Evolutionary conservation across 768 basidiomycete species (phyloP).

Genomic region (Boletus reticulatus): DNA sequence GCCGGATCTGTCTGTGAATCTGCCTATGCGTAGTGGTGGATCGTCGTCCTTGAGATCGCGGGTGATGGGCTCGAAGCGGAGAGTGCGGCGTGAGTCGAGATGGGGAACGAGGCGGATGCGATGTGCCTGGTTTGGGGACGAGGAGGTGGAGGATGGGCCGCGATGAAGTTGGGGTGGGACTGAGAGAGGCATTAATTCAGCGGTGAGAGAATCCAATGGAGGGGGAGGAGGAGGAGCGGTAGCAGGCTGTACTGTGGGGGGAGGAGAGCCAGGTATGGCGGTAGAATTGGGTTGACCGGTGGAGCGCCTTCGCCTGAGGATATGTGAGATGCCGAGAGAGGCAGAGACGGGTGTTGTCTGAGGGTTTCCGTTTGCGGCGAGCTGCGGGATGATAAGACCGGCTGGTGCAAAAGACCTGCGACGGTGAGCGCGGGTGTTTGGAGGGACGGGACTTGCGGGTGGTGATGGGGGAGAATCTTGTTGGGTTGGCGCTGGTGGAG

Average conservation of each 20-base stretch:
- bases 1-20: slow-evolving; percentile 88
- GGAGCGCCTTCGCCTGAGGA: slow-evolving; percentile 67
- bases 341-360: slow-evolving; percentile 25
- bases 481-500: slow-evolving; percentile 25
- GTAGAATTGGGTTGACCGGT: slow-evolving; percentile 44
- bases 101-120: slow-evolving; percentile 95
- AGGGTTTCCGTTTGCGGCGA: slow-evolving; percentile 30
- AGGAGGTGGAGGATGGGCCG: slow-evolving; percentile 16
- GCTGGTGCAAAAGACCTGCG: slow-evolving; percentile 41
- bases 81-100: slow-evolving; percentile 83
- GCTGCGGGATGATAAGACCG: slow-evolving; percentile 34
- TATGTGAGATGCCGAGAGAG: slow-evolving; percentile 51
- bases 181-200: slow-evolving; percentile 15
- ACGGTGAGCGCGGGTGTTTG: slow-evolving; percentile 31
- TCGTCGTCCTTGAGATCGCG: slow-evolving; percentile 77
- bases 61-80: slow-evolving; percentile 89
- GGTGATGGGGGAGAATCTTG: slow-evolving; percentile 43
- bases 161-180: slow-evolving; percentile 22
- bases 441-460: slow-evolving; percentile 39
- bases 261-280: slow-evolving; percentile 24
- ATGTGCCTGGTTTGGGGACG: slow-evolving; percentile 40
- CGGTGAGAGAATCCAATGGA: slow-evolving; percentile 2
- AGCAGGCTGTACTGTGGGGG: slow-evolving; percentile 1
- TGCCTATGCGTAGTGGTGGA: slow-evolving; percentile 78
- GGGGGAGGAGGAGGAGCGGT: slow-evolving; percentile 14